Base-by-base conservation (phyloP, 2,329 filamentous ascomycete genomes). In the Triangularia verruculosa region DNA sequence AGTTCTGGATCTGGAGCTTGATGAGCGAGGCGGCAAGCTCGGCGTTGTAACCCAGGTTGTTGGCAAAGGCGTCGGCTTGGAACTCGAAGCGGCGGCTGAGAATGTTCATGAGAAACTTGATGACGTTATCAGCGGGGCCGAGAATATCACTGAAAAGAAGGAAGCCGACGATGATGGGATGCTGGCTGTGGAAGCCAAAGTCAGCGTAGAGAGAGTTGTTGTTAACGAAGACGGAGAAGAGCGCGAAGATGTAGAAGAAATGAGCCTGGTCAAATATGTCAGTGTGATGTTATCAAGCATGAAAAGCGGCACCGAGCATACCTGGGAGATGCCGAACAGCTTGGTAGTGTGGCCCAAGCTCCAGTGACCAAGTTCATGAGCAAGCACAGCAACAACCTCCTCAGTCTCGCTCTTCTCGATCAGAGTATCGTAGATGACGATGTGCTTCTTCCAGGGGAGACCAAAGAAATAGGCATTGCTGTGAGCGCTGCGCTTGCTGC, bases 381-480 rank as follows among this genome's bases (percentile, higher is more conserved):
- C 93, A 61, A 99, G 82, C 60, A 99, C 93, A 69, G 95, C 94
- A 64, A 97, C 92, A 47, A 99, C 93, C 78, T 99, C 95, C 73
- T 95, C 85, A 3, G 91, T 88, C 67, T 93, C 87, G 76, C 90
- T 95, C 86, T 98, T 97, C 78, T 97, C 94, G 67, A 99, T 93
- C 67, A 99, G 80, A 4, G 96, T 99, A 75, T 99, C 95, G 76
- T 97, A 99, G 74, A 99, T 96, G 73, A 99, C 95, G 81, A 99
- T 99, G 82, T 98, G 96, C 86, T 98, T 98, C 86, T 97, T 97
- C 93, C 94, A 99, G 51, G 95, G 95, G 62, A 99, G 86, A 65
- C 95, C 95, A 72, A 96, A 97, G 81, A 99, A 99, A 79, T 96
- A 96, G 20, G 92, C 91, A 74, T 96, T 96, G 79, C 89, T 93